Percentiles rank a stretch among this genome's conserved stretches.
These are phyloP conservation scores for Cladosporium oxysporum DNA, from an alignment of 2,329 filamentous ascomycete genomes.

Conservation along the genomic window DNA sequence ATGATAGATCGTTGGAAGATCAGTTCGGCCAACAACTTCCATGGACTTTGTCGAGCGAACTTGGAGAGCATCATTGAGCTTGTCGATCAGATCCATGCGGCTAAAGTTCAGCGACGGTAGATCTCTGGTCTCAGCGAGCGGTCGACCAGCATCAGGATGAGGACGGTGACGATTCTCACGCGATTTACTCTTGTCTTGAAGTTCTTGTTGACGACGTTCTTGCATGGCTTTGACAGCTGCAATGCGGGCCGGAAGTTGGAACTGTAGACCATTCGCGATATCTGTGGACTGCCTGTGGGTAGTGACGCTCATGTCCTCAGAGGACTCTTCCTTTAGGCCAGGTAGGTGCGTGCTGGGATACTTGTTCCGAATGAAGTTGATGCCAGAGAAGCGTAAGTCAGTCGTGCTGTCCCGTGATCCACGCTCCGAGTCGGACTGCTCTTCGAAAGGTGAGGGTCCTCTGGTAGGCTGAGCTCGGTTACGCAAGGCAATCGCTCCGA, in stretches of 20 bases:
- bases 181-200: slow-evolving; percentile 34
- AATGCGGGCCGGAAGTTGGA: slow-evolving; percentile 37
- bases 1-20: slow-evolving; percentile 36
- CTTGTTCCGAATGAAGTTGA: slow-evolving; percentile 29
- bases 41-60: slow-evolving; percentile 42
- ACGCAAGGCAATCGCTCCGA: slow-evolving; percentile 28
- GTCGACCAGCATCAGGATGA: slow-evolving; percentile 33
- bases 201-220: slow-evolving; percentile 36
- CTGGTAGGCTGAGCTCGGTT: slow-evolving; percentile 23
- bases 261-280: slow-evolving; percentile 27
- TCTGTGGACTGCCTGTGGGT: slow-evolving; percentile 27
- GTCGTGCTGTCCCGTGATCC: slow-evolving; percentile 30
- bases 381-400: slow-evolving; percentile 30
- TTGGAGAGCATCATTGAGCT: slow-evolving; percentile 43
- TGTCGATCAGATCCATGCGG: slow-evolving; percentile 47
- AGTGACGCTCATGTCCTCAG: slow-evolving; percentile 47
- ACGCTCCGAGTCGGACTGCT: slow-evolving; percentile 25
- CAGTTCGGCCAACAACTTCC: slow-evolving; percentile 36
- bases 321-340: slow-evolving; percentile 51
- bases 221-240: slow-evolving; percentile 41
- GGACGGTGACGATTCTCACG: slow-evolving; percentile 29
- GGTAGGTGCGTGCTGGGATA: slow-evolving; percentile 41
- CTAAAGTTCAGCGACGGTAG: slow-evolving; percentile 53
- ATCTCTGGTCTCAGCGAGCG: slow-evolving; percentile 41
- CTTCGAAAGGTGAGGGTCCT: slow-evolving; percentile 29